Evolutionary conservation across 1,284 basidiomycete species (phyloP).

Genomic region (Phellopilus nigrolimitatus): DNA sequence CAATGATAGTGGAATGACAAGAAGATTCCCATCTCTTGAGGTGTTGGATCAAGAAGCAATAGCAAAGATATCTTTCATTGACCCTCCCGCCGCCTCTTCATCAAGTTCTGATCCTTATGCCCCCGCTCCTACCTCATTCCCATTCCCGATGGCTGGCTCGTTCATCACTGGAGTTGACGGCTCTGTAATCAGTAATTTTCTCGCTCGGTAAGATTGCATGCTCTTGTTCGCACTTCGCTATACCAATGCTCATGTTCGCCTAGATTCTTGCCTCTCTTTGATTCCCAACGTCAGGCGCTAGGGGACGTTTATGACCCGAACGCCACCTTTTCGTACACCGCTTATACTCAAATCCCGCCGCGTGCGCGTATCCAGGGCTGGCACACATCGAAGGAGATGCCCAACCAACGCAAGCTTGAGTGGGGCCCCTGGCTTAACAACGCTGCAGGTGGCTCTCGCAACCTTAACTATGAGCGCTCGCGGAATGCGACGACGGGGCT

Average conservation of each 20-base stretch:
- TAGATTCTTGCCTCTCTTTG: slow-evolving; percentile 85
- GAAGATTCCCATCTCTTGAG: slow-evolving; percentile 64
- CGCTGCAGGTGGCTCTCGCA: slow-evolving; percentile 62
- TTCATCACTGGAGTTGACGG: slow-evolving; percentile 75
- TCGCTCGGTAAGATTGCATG: slow-evolving; percentile 54
- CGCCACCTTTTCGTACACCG: slow-evolving; percentile 86
- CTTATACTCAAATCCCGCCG: slow-evolving; percentile 75
- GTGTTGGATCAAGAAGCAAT: slow-evolving; percentile 77
- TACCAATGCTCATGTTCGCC: slow-evolving; percentile 17
- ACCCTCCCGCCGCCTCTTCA: slow-evolving; percentile 43
- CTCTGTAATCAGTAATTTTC: slow-evolving; percentile 66
- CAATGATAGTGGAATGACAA: slow-evolving; percentile 57
- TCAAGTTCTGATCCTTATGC: slow-evolving; percentile 33
- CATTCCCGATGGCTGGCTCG: slow-evolving; percentile 64
- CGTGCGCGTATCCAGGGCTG: slow-evolving; percentile 66
- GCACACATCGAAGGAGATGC: slow-evolving; percentile 57
- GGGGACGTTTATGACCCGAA: slow-evolving; percentile 74
- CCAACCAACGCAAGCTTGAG: slow-evolving; percentile 75
- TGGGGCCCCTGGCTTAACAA: slow-evolving; percentile 68
- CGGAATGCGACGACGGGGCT: slow-evolving; percentile 37
- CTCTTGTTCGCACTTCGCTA: slow-evolving; percentile 12
- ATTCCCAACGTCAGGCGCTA: slow-evolving; percentile 67
- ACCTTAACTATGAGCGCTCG: slow-evolving; percentile 59
- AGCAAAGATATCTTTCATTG: slow-evolving; percentile 67
- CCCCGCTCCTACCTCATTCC: slow-evolving; percentile 61